phyloP scores from a whole-genome alignment of 1,284 basidiomycete species.

The Trametes sp. region DNA sequence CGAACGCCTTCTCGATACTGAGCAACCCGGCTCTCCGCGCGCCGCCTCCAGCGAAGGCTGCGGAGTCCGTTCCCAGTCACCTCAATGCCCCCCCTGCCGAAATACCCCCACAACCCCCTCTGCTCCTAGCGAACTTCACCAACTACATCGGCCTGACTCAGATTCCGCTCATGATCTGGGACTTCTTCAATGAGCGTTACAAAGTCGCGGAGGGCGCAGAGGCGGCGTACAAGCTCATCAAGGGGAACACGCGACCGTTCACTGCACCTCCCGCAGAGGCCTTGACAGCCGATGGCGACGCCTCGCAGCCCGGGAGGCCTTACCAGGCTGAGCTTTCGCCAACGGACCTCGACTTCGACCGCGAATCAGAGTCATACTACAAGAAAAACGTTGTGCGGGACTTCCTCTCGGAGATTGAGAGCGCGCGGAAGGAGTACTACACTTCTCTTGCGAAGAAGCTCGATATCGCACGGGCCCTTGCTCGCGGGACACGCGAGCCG shows the following conservation, averaged over 20 bases:
- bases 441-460: slow-evolving; percentile 73
- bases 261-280: slow-evolving; percentile 42
- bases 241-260: slow-evolving; percentile 72
- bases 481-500: slow-evolving; percentile 80
- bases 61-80: slow-evolving; percentile 35
- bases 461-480: slow-evolving; percentile 79
- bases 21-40: slow-evolving; percentile 34
- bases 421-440: slow-evolving; percentile 83
- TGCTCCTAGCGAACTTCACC: slow-evolving; percentile 88
- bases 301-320: slow-evolving; percentile 33
- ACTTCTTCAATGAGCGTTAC: slow-evolving; percentile 92
- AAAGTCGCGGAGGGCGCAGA: slow-evolving; percentile 84
- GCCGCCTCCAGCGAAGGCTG: slow-evolving; percentile 31
- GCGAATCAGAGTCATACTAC: slow-evolving; percentile 73
- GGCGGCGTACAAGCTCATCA: slow-evolving; percentile 80
- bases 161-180: slow-evolving; percentile 90
- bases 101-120: slow-evolving; percentile 82
- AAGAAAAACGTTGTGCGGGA: slow-evolving; percentile 67
- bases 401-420: slow-evolving; percentile 68
- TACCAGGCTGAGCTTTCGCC: slow-evolving; percentile 37
- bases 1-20: slow-evolving; percentile 54
- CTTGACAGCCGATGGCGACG: slow-evolving; percentile 17
- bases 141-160: slow-evolving; percentile 89
- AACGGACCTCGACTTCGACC: slow-evolving; percentile 80
- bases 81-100: slow-evolving; percentile 57